A percentile compares a stretch with the other conserved stretches of the same genome.
Evolutionary conservation across 148 eudicot genomes (phyloP).

Genomic region (Salicornia ramosissima): DNA sequence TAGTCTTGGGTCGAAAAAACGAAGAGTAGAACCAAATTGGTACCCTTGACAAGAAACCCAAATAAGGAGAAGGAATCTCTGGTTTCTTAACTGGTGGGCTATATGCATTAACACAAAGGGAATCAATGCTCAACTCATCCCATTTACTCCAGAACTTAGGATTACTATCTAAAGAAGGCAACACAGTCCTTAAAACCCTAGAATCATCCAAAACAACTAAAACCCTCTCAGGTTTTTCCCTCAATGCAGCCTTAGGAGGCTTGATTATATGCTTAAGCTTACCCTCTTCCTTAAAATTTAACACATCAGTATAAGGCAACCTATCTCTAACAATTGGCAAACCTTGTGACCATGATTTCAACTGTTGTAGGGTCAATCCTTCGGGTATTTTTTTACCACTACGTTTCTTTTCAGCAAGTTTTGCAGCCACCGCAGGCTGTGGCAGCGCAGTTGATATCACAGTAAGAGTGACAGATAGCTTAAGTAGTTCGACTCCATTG

Average conservation of each 20-base stretch:
- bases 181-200: constrained; percentile 74
- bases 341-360: constrained; percentile 61
- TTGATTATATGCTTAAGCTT: constrained; percentile 74
- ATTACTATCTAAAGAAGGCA: constrained; percentile 65
- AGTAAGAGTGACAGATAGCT: constrained; percentile 62
- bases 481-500: constrained; percentile 34
- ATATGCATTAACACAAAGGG: constrained; percentile 71
- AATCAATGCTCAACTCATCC: constrained; percentile 63
- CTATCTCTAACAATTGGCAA: constrained; percentile 62
- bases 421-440: constrained; percentile 55
- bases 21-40: constrained; percentile 41
- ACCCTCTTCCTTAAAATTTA: constrained; percentile 57
- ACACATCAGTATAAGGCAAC: constrained; percentile 55
- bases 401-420: constrained; percentile 54
- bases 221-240: constrained; percentile 52
- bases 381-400: constrained; percentile 40
- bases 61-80: constrained; percentile 60
- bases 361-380: constrained; percentile 54
- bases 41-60: constrained; percentile 53
- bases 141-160: constrained; percentile 67
- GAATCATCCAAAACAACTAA: constrained; percentile 75
- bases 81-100: constrained; percentile 75
- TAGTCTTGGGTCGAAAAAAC: constrained; percentile 45
- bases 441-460: constrained; percentile 62
- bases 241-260: constrained; percentile 41